Evolutionary conservation across 2,329 filamentous ascomycete species (phyloP), one percentile per base, ranked within the genome.

Genomic region (Aspergillus fumigatus): DNA sequence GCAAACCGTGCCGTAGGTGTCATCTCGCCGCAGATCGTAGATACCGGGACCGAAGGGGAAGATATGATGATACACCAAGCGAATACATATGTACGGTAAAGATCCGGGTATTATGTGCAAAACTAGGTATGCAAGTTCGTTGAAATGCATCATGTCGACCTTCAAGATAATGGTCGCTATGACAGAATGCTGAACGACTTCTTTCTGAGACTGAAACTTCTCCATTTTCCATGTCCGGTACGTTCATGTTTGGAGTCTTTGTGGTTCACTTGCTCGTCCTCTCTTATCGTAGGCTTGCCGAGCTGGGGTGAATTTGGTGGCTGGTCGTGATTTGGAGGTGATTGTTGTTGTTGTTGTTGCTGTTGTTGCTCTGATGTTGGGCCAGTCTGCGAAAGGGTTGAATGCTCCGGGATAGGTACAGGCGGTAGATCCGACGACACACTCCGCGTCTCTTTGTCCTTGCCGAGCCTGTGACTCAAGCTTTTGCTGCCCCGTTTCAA

Each of bases 401-500:
- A 59, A 29, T 57, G 51, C 52, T 68, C 70, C 11, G 60, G 55
- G 14, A 65, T 55, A 9, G 62, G 58, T 6, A 62, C 55, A 4
- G 63, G 48, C 26, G 65, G 52, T 4, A 67, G 50, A 51, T 67
- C 65, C 6, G 67, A 72, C 26, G 66, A 66, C 8, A 65, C 67
- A n/a, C 56, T 51, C 47, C 66, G 66, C 35, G 61, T 74, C 43
- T 77, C 73, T 59, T 72, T 73, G 25, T 75, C 70, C 52, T 72
- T 75, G 52, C 58, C 62, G 4, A 89, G 88, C 73, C 88, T 90
- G 60, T 87, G 84, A 50, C 89, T 84, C 77, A 96, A 82, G 61
- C 89, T 92, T 77, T 90, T 93, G 71, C 87, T 90, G 9, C 85
- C 85, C 54, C 87, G 82, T 63, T 86, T 84, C 61, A 89, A 86